Base-by-base conservation (phyloP, 164 flowering plant genomes). In the Liquidambar formosana region DNA sequence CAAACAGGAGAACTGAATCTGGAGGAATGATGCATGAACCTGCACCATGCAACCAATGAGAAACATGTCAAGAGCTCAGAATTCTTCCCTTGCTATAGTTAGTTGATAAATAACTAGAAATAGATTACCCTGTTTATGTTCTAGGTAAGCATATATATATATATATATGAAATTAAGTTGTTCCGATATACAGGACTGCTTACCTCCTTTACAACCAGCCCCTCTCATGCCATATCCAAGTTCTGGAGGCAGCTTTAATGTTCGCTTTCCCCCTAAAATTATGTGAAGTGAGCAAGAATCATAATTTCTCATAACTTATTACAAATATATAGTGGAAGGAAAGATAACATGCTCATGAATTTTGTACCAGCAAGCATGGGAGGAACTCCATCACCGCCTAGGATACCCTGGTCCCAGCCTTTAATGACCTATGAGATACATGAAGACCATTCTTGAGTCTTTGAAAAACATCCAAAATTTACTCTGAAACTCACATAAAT, bases 181-280 rank as follows among this genome's bases (percentile, higher is more conserved):
- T 33, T 33, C 41, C 6, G 41, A 33, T 41, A 6, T 38, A 44
- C n/a, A 33, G 62, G 53, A 69, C 25, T 49, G n/a, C 61, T 70
- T 76, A 91, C 98, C 97, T 84, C 93, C 96, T 81, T 68, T 88
- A 68, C 98, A 94, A 3, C 98, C 98, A 54, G 97, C 98, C 1
- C 97, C 97, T 79, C 97, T 86, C 25, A 58, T 54, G 49, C 97
- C 98, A 79, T 94, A 94, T 48, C 77, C 98, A 26, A 94, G 87
- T 66, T 79, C 88, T 43, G 97, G 91, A 71, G 97, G 98, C 75
- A 94, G 79, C 82, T 81, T 94, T 45, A 94, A 71, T 15, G 75
- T 74, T 14, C 98, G 86, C 69, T 94, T 94, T 0, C 98, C 97
- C 15, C 97, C 94, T 89, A 54, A 18, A 64, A 46, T 21, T 33